Evolutionary conservation across 179 eudicot species (phyloP).

Genomic region (Spergularia azorica): DNA sequence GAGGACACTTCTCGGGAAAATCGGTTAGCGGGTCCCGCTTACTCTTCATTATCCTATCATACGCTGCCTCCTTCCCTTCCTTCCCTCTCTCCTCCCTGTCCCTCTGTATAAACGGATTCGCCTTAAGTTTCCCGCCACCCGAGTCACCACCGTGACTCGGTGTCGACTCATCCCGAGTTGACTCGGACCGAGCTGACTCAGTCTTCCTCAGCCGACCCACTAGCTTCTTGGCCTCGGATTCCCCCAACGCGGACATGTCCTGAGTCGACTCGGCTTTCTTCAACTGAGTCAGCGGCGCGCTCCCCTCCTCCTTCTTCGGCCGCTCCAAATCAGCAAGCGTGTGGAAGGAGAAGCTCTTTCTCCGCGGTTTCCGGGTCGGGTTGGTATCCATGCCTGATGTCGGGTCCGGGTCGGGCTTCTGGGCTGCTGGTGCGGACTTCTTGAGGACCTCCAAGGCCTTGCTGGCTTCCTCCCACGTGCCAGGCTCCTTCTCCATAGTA

Average conservation of each 20-base stretch:
- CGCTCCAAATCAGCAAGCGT: constrained; percentile 74
- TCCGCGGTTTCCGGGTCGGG: constrained; percentile 23
- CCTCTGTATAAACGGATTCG: constrained; percentile 65
- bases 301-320: constrained; percentile 21
- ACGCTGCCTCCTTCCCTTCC: constrained; percentile 58
- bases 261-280: constrained; percentile 19
- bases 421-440: constrained; percentile 33
- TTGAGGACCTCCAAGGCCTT: constrained; percentile 68
- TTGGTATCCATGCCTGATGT: background rate
- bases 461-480: constrained; percentile 90
- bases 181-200: constrained; percentile 24
- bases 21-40: constrained; percentile 64
- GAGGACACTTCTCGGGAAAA: constrained; percentile 74
- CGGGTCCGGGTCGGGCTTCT: constrained; percentile 11
- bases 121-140: constrained; percentile 50
- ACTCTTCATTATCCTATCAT: constrained; percentile 39
- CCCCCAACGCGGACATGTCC: constrained; percentile 1
- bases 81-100: constrained; percentile 67
- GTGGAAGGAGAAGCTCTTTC: constrained; percentile 65
- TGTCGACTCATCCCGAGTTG: constrained; percentile 8
- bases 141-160: constrained; percentile 26
- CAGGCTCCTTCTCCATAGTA: constrained; percentile 55
- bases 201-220: constrained; percentile 32
- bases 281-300: background rate
- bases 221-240: constrained; percentile 18